Percentiles rank a stretch among this genome's conserved stretches.
phyloP scores from a whole-genome alignment of 2,329 filamentous ascomycete species.

The Kalmusia sp. region DNA sequence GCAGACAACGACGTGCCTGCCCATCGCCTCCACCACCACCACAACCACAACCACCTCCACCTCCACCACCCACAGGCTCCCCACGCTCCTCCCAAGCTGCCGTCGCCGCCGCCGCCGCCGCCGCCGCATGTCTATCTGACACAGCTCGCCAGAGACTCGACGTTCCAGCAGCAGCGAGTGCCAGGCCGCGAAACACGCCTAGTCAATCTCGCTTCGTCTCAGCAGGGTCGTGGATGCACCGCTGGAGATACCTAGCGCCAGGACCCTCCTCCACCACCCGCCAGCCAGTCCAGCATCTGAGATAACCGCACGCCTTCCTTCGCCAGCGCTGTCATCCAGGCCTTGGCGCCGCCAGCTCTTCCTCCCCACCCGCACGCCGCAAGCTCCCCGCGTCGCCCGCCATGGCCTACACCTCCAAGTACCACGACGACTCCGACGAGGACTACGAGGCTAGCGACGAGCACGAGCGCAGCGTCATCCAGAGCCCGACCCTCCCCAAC shows the following conservation, averaged over 20 bases:
- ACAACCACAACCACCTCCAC: slow-evolving; percentile 3
- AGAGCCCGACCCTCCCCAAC: slow-evolving; percentile 66
- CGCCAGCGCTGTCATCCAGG: slow-evolving; percentile 23
- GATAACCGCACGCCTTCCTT: slow-evolving; percentile 25
- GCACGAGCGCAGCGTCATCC: slow-evolving; percentile 75
- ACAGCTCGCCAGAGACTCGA: slow-evolving; percentile 20
- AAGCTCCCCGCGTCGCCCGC: slow-evolving; percentile 12
- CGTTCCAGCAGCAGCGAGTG: slow-evolving; percentile 20
- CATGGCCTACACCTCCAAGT: slow-evolving; percentile 58
- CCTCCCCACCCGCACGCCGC: slow-evolving; percentile 16
- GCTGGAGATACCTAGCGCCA: slow-evolving; percentile 13
- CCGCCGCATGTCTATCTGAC: slow-evolving; percentile 27
- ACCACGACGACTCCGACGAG: slow-evolving; percentile 71
- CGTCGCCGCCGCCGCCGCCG: not conserved
- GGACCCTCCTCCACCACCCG: slow-evolving; percentile 18
- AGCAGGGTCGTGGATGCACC: slow-evolving; percentile 36
- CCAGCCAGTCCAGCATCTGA: slow-evolving; percentile 19
- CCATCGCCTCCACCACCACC: not conserved
- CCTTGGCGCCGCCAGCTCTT: slow-evolving; percentile 32
- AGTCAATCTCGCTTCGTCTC: slow-evolving; percentile 48
- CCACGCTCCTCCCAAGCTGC: slow-evolving; percentile 1
- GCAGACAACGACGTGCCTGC: not conserved
- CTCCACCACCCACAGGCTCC: not conserved
- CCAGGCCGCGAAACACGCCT: slow-evolving; percentile 39
- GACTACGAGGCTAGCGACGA: slow-evolving; percentile 75